Base-by-base conservation (phyloP, 345 rosid genomes). In the Rhodamnia rubescens region DNA sequence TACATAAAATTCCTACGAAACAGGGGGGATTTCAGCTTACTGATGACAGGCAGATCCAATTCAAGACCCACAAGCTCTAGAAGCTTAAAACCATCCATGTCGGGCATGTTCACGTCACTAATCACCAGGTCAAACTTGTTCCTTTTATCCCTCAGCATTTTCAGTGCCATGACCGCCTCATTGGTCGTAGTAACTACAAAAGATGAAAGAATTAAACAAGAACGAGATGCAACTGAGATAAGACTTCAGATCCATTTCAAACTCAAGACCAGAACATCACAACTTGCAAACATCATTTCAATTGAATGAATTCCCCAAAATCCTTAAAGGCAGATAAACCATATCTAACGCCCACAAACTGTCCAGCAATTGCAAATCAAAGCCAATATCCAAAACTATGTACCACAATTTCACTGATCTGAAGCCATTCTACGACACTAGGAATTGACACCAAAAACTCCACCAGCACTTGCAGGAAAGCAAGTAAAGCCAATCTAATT, bases 21-120 rank as follows among this genome's bases (percentile, higher is more conserved):
- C 29, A n/a, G 55, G 54, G 55, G 54, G n/a, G 56, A 49, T 22
- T 49, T 53, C 2, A 24, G 86, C 93, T 89, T 90, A 92, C 93
- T 92, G 58, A 92, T 92, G 78, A 92, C 93, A 4, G 93, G 93
- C 74, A 92, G 89, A 88, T 92, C 93, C 92, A 92, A 85, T 88
- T 92, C 92, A 57, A 92, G 90, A 83, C 91, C 93, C 74, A 92
- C 92, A 6, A 87, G 89, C 84, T 92, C 93, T 44, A 92, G 91
- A n/a, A 92, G 91, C 89, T 92, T 88, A 64, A 92, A 92, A 44
- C 93, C 93, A 85, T 90, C 93, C 86, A 90, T 92, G 87, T 90
- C 92, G 16, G 93, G 93, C 93, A 90, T 90, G 83, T 90, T 88
- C 42, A 92, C 93, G 86, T 92, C 92, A 57, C 91, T 92, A 49